Conservation (phyloP, 371 early-diverging fungal species). For the Amoeboaphelidium protococcarum region DNA sequence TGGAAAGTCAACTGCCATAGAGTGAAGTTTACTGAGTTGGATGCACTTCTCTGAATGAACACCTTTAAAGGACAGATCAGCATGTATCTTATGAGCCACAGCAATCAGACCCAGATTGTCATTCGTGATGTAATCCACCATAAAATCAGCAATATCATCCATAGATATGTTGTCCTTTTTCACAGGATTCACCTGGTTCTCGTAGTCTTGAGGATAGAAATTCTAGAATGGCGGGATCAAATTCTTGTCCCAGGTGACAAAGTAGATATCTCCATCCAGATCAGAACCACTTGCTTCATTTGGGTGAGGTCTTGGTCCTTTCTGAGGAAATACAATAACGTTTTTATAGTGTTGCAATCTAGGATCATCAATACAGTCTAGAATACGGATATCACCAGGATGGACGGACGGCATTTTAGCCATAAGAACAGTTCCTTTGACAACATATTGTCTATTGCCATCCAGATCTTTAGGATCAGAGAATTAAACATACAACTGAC, state of each 20-base stretch:
- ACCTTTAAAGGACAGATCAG: conserved; percentile 23
- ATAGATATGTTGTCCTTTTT: conserved; percentile 19
- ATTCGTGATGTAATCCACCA: conserved; percentile 37
- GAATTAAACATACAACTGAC: conserved; percentile 28
- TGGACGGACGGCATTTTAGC: conserved; percentile 48
- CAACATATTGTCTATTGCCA: conserved; percentile 5
- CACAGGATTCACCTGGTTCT: conserved; percentile 8
- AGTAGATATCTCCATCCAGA: conserved; percentile 56
- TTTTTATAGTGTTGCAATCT: conserved; percentile 27
- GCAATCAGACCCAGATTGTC: conserved; percentile 50
- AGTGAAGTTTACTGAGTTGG: conserved; percentile 33
- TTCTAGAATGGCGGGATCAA: conserved; percentile 21
- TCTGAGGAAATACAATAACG: conserved; percentile 47
- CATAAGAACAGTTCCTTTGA: conserved; percentile 18
- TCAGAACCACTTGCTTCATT: conserved; percentile 59
- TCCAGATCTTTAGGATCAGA: conserved; percentile 3
- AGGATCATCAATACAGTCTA: conserved; percentile 28
- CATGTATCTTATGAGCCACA: conserved; percentile 36
- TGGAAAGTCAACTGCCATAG: conserved; percentile 34
- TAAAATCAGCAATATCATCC: conserved; percentile 29
- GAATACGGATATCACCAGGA: conserved; percentile 51
- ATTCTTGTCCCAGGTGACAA: conserved; percentile 33
- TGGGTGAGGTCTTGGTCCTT: conserved; percentile 39
- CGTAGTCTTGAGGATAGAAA: conserved; percentile 30
- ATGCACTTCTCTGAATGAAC: conserved; percentile 24